Evolutionary conservation across 345 rosid species (phyloP), one percentile per base, ranked within the genome.

Genomic region (Jatropha curcas): DNA sequence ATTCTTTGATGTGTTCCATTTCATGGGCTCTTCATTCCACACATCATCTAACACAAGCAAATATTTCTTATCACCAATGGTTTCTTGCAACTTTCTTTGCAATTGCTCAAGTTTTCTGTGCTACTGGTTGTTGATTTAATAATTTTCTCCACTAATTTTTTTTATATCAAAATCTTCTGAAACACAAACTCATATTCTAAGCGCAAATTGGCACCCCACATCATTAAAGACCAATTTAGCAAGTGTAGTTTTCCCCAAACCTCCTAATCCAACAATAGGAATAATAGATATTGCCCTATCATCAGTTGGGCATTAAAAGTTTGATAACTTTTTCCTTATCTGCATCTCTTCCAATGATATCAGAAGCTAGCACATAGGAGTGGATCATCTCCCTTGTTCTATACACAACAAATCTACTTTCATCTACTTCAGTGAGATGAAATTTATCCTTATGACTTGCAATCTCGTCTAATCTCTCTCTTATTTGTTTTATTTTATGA

Each of bases 21-120:
- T 35, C 20, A n/a, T 37, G 5, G 4, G 31, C 25, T 73, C 9
- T 1, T 68, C 77, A 39, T 50, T 73, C 77, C 81, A 73, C 12
- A 68, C 65, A 68, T 78, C 77, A 68, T 78, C 81, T 16, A 78
- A 45, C 16, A 73, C 59, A 16, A 78, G 68, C 35, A 65, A 65
- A 45, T 41, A 65, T 24, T 45, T 65, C 30, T 65, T 65, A 12
- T 25, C 35, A 12, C 11, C 3, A 3, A 65, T 16, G 4, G 10
- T 2, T 17, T 65, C 69, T n/a, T 56, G 33, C 34, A 28, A 20
- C 1, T 19, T 2, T 5, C 12, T 11, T 65, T 46, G 69, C 19
- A 63, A 22, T 41, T 63, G 33, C 1, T 63, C 67, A 17, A 63
- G 4, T n/a, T 30, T 56, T 14, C 17, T 7, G 17, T 37, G 0